Conservation (phyloP, 768 basidiomycete genomes). For the Mrakia frigida region DNA sequence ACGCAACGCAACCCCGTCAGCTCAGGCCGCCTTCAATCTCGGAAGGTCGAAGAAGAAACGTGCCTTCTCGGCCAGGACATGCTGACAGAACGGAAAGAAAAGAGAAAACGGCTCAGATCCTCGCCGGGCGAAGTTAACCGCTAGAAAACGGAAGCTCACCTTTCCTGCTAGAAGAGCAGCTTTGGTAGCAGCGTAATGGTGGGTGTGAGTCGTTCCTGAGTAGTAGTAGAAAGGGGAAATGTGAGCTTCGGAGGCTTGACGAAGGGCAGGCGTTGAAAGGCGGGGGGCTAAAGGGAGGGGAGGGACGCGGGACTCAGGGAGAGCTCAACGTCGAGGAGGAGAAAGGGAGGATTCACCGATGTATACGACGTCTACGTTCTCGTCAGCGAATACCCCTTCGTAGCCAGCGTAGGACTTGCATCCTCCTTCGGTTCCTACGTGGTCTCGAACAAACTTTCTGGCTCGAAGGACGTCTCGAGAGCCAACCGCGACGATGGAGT, state of each 20-base stretch:
- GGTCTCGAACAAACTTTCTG: background rate
- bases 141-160: background rate
- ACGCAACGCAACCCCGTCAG: background rate
- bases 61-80: slow-evolving; percentile 20
- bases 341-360: background rate
- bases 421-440: background rate
- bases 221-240: no score
- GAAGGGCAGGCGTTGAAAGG: background rate
- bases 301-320: no score
- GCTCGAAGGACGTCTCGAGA: background rate
- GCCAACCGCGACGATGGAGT: slow-evolving; percentile 6
- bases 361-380: slow-evolving; percentile 9
- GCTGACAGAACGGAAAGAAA: background rate
- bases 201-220: background rate
- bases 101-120: background rate
- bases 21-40: no score
- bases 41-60: background rate
- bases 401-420: background rate
- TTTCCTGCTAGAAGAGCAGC: slow-evolving; percentile 19
- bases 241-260: background rate
- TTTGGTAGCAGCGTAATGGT: slow-evolving; percentile 10
- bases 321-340: background rate
- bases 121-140: background rate
- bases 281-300: no score
- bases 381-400: background rate